Conservation (phyloP, 345 rosid genomes). For the Xanthoceras sorbifolium region DNA sequence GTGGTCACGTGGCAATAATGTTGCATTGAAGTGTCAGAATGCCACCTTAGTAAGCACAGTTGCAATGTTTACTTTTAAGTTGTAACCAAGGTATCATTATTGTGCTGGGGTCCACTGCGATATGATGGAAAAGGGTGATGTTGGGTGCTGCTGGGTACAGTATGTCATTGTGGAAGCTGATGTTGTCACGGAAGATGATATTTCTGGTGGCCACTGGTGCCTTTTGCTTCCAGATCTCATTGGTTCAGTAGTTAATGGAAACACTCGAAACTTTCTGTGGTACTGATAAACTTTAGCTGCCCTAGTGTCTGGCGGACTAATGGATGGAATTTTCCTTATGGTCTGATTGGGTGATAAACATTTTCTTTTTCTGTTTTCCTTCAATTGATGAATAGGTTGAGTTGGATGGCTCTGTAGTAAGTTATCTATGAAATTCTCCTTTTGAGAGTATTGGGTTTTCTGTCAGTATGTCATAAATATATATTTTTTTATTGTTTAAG, state of each 20-base stretch:
- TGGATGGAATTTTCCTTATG: slow-evolving; percentile 17
- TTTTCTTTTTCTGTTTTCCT: background rate
- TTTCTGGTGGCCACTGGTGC: slow-evolving; percentile 12
- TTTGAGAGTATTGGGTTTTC: background rate
- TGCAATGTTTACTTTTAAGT: slow-evolving; percentile 4
- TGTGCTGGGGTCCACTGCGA: background rate
- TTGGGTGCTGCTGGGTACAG: slow-evolving; percentile 15
- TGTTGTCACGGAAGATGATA: slow-evolving; percentile 13
- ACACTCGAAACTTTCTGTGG: slow-evolving; percentile 12
- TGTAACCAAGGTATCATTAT: slow-evolving; percentile 11
- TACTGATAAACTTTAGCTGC: slow-evolving; percentile 19
- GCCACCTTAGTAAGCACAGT: slow-evolving; percentile 14
- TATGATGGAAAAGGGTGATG: slow-evolving; percentile 14
- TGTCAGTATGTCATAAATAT: slow-evolving; percentile 6
- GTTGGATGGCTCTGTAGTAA: slow-evolving; percentile 7
- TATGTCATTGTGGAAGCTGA: slow-evolving; percentile 17
- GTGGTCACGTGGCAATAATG: slow-evolving; percentile 8
- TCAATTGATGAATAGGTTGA: slow-evolving; percentile 13
- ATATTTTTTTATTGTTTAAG: background rate
- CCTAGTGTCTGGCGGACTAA: slow-evolving; percentile 8
- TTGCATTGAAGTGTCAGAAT: slow-evolving; percentile 8
- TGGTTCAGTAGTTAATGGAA: slow-evolving; percentile 23
- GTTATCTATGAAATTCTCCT: background rate
- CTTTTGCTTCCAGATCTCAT: slow-evolving; percentile 3
- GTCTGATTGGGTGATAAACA: slow-evolving; percentile 16